Evolutionary conservation across 179 eudicot genomes (phyloP).

Genomic region (Beta corolliflora): DNA sequence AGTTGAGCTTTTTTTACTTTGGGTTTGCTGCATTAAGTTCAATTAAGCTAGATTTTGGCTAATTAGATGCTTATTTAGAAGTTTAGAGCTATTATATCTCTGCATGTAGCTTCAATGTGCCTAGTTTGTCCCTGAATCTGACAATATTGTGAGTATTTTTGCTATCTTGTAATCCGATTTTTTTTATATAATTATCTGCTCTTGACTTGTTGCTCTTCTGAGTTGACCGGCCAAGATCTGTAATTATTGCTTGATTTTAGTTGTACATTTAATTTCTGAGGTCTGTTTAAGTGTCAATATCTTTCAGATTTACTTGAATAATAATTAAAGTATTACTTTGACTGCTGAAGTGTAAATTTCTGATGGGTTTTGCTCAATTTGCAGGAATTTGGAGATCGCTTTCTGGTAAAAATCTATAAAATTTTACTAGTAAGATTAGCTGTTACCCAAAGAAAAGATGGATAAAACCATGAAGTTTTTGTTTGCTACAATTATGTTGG

Average conservation of each 20-base stretch:
- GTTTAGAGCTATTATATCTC: background rate
- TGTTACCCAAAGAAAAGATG: conserved; percentile 23
- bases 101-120: conserved; percentile 17
- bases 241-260: background rate
- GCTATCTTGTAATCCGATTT: background rate
- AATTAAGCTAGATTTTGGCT: conserved; percentile 1
- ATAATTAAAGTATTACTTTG: background rate
- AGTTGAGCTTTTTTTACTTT: background rate
- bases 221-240: conserved; percentile 27
- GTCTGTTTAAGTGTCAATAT: background rate
- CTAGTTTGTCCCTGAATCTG: background rate
- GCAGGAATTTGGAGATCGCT: conserved; percentile 39
- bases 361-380: conserved; percentile 28
- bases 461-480: conserved; percentile 30
- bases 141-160: background rate
- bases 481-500: conserved; percentile 37
- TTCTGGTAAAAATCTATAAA: background rate
- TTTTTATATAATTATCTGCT: too few species aligned
- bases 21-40: conserved; percentile 7
- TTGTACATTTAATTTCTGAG: background rate
- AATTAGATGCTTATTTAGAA: background rate
- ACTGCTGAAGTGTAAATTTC: conserved; percentile 7
- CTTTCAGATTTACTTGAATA: background rate
- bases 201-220: background rate
- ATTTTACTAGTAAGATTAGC: background rate